Conservation (phyloP, 306 rosid species). For the Dryas drummondii region DNA sequence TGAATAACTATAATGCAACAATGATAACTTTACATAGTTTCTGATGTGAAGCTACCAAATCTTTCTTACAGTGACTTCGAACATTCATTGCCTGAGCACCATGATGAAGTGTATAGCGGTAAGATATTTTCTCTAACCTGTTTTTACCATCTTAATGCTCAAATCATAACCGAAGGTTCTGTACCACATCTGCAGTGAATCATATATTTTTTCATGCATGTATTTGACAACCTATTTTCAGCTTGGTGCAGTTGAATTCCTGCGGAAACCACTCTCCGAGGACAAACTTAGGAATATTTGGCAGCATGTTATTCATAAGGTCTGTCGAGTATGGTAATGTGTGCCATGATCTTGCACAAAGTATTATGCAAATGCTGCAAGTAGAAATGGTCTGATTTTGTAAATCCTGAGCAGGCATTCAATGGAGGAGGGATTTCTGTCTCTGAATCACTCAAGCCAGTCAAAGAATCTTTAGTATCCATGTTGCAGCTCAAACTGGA, state of each 20-base stretch:
- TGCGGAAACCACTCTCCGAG: slow-evolving; percentile 82
- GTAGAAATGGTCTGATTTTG: slow-evolving; percentile 33
- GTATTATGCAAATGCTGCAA: slow-evolving; percentile 6
- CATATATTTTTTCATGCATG: slow-evolving; percentile 19
- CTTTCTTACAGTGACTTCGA: slow-evolving; percentile 73
- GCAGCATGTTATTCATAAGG: slow-evolving; percentile 99
- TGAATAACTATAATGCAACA: neutral
- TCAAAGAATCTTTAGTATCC: slow-evolving; percentile 60
- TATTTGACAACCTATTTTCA: slow-evolving; percentile 38
- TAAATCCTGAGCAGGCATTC: slow-evolving; percentile 73
- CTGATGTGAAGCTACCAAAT: slow-evolving; percentile 10
- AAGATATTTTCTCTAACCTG: slow-evolving; percentile 34
- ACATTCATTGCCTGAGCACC: slow-evolving; percentile 70
- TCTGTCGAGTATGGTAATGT: slow-evolving; percentile 33
- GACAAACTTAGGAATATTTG: slow-evolving; percentile 91
- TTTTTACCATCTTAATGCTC: neutral
- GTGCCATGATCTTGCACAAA: slow-evolving; percentile 11
- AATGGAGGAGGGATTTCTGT: slow-evolving; percentile 52
- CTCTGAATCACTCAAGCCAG: slow-evolving; percentile 57
- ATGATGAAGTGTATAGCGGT: slow-evolving; percentile 98
- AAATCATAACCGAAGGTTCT: neutral
- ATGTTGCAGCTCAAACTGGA: slow-evolving; percentile 54
- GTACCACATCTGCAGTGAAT: slow-evolving; percentile 8
- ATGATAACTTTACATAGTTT: neutral
- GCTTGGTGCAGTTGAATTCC: slow-evolving; percentile 96